Percentiles rank a stretch among this genome's conserved stretches.
Evolutionary conservation across 352 stramenopile genomes (phyloP).

Genomic region (Peronospora belbahrii): DNA sequence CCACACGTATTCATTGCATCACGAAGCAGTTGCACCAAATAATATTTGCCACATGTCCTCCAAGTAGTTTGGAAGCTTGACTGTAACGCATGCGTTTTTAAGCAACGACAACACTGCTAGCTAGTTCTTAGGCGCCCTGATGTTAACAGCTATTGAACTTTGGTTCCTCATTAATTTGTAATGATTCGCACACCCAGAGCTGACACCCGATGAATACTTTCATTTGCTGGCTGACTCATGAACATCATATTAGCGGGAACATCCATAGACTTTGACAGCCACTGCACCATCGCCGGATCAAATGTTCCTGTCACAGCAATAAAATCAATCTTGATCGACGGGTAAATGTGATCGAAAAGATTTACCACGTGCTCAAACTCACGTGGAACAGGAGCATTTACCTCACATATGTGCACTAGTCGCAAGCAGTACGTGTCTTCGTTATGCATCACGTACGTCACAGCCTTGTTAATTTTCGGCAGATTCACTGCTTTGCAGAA

Average conservation of each 20-base stretch:
- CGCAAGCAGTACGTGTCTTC: conserved; percentile 84
- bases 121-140: too few species aligned
- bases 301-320: conserved; percentile 66
- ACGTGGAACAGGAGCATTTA: conserved; percentile 18
- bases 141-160: too few species aligned
- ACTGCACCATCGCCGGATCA: conserved; percentile 73
- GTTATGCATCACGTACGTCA: conserved; percentile 86
- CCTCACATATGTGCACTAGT: conserved; percentile 67
- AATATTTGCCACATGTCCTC: too few species aligned
- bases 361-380: conserved; percentile 49
- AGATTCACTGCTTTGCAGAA: conserved; percentile 87
- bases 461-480: conserved; percentile 87
- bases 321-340: conserved; percentile 85
- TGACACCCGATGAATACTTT: conserved; percentile 71
- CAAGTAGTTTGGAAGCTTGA: too few species aligned
- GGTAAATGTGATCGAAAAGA: conserved; percentile 88
- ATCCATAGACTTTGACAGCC: conserved; percentile 57
- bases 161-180: conserved; percentile 22
- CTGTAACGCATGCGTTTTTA: too few species aligned
- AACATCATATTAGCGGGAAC: conserved; percentile 88
- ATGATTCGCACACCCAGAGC: conserved; percentile 75
- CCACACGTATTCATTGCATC: too few species aligned
- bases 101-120: too few species aligned
- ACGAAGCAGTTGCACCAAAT: too few species aligned
- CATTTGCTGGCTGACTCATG: conserved; percentile 73